Conservation (phyloP, 208 protist species). For the Trypanosoma caninum region DNA sequence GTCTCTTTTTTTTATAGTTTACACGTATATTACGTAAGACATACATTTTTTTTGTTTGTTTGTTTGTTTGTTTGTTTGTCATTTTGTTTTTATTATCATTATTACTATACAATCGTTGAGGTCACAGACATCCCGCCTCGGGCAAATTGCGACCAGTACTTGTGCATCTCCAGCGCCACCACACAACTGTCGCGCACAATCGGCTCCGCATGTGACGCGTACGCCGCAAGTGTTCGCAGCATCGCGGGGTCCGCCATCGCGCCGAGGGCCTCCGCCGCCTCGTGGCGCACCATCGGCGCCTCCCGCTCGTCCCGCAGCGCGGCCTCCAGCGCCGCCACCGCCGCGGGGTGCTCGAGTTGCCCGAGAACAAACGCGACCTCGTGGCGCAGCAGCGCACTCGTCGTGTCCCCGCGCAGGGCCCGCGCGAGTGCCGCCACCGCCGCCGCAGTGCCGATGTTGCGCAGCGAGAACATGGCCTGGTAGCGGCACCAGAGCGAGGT, state of each 20-base stretch:
- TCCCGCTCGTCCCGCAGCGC: constrained; percentile 81
- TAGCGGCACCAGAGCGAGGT: constrained; percentile 93
- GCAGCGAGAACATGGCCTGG: constrained; percentile 95
- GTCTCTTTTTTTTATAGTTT: neutral
- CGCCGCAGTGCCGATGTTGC: constrained; percentile 74
- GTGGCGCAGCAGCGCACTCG: constrained; percentile 94
- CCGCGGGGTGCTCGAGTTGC: constrained; percentile 90
- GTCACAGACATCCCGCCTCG: constrained; percentile 18
- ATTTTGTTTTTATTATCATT: neutral
- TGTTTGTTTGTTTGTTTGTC: neutral
- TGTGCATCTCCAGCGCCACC: constrained; percentile 85
- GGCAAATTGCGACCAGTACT: constrained; percentile 82
- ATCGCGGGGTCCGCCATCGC: constrained; percentile 88
- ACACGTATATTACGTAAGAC: neutral
- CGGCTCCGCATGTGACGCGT: constrained; percentile 67
- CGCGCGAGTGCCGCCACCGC: constrained; percentile 79
- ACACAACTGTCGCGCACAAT: constrained; percentile 84
- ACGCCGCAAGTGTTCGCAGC: constrained; percentile 54
- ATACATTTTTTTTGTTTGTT: neutral
- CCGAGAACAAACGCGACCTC: constrained; percentile 98
- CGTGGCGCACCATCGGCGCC: constrained; percentile 96
- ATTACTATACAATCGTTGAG: neutral
- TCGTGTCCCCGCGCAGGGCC: constrained; percentile 83
- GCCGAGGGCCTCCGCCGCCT: constrained; percentile 97
- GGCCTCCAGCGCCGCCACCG: constrained; percentile 61